These are phyloP conservation scores for Talaromyces nanjingensis DNA, from an alignment of 495 filamentous ascomycete genomes.

Conservation along the genomic window DNA sequence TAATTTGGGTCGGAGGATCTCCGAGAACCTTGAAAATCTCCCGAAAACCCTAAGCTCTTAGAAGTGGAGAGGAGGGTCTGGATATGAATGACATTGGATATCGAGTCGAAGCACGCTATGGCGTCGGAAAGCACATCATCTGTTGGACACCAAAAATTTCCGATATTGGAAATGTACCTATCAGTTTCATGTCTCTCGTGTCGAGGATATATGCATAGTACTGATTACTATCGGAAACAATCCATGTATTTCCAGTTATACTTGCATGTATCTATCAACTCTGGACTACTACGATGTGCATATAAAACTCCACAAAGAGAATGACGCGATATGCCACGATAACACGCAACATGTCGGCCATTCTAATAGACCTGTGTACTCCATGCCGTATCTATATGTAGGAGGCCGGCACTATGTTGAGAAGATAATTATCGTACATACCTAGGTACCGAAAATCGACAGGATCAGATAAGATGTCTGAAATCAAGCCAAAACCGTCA, in stretches of 20 bases:
- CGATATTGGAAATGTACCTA: neutral
- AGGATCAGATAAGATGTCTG: neutral
- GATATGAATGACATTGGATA: neutral
- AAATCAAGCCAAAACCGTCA: constrained; percentile 11
- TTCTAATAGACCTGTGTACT: neutral
- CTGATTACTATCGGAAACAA: neutral
- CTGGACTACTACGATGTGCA: neutral
- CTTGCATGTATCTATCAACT: neutral
- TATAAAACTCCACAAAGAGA: neutral
- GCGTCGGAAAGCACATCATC: neutral
- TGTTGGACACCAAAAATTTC: neutral
- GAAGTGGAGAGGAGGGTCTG: neutral
- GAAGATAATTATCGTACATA: too few species aligned
- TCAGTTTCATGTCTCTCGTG: neutral
- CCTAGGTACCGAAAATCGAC: neutral
- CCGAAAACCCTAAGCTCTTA: neutral
- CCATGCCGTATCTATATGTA: neutral
- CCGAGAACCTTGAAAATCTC: neutral
- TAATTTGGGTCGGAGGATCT: neutral
- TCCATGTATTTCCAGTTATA: neutral
- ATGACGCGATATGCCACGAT: neutral
- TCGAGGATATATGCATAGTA: neutral
- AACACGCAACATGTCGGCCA: neutral
- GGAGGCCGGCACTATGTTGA: too few species aligned
- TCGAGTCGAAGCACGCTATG: neutral